phyloP scores from a whole-genome alignment of 31 red algal genomes.

The Asparagopsis taxiformis region DNA sequence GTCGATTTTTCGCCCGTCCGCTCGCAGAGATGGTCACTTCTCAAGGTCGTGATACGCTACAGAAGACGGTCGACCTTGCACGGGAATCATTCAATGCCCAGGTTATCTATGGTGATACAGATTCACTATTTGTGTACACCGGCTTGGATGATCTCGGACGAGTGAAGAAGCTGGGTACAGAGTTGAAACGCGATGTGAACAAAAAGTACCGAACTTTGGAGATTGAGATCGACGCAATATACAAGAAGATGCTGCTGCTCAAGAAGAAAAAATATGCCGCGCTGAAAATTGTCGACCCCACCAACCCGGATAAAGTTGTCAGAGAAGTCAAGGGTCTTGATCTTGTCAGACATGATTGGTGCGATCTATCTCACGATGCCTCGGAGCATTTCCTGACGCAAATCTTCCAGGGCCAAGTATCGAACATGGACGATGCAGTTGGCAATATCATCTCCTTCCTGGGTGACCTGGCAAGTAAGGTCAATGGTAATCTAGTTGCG shows the following conservation, averaged over 20 bases:
- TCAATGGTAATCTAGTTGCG: constrained; percentile 54
- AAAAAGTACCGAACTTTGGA: constrained; percentile 87
- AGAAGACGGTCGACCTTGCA: constrained; percentile 86
- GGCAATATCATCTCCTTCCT: constrained; percentile 68
- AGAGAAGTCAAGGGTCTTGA: constrained; percentile 96
- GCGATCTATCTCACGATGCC: constrained; percentile 72
- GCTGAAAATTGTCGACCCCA: constrained; percentile 61
- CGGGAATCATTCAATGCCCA: constrained; percentile 64
- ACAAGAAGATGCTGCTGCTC: constrained; percentile 92
- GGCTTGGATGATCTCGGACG: constrained; percentile 59
- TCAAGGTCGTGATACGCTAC: constrained; percentile 84
- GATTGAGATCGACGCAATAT: constrained; percentile 96
- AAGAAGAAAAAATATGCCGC: constrained; percentile 99
- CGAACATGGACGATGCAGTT: constrained; percentile 71
- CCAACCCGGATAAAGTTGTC: constrained; percentile 47
- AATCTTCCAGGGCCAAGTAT: constrained; percentile 39
- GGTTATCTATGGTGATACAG: constrained; percentile 97
- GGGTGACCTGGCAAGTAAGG: constrained; percentile 10
- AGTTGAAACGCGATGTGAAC: constrained; percentile 85
- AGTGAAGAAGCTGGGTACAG: constrained; percentile 60
- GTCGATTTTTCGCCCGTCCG: constrained; percentile 79
- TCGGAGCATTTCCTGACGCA: constrained; percentile 58
- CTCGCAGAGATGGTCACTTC: constrained; percentile 90
- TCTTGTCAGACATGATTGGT: constrained; percentile 98
- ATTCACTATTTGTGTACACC: constrained; percentile 91